These are phyloP conservation scores for Arachnomyces sp. DNA, from an alignment of 2,329 filamentous ascomycete genomes.

Conservation along the genomic window DNA sequence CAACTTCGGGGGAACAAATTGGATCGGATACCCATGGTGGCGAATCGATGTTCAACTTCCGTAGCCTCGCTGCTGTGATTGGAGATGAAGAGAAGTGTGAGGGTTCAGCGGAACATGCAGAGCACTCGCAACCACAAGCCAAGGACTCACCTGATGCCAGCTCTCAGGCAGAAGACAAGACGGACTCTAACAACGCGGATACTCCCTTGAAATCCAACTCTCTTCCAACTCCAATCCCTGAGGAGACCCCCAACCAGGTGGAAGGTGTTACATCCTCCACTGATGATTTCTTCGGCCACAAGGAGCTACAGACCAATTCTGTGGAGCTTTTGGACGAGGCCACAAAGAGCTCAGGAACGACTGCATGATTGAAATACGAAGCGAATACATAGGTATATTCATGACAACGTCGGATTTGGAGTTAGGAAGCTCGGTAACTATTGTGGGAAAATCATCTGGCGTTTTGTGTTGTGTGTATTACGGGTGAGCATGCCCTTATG, in stretches of 20 bases:
- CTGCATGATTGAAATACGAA: too few species aligned
- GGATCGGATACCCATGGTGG: constrained; percentile 46
- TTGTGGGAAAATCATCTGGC: too few species aligned
- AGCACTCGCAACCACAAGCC: constrained; percentile 20
- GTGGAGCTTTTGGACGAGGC: constrained; percentile 18
- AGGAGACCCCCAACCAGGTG: constrained; percentile 9
- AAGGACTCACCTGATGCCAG: constrained; percentile 17
- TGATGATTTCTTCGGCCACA: constrained; percentile 18
- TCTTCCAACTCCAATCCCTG: constrained; percentile 4
- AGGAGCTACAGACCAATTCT: constrained; percentile 30
- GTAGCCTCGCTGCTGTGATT: constrained; percentile 77
- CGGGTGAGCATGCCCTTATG: too few species aligned
- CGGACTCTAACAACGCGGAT: constrained; percentile 6
- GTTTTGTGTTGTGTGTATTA: too few species aligned
- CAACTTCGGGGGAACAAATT: constrained; percentile 31
- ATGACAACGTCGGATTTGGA: too few species aligned
- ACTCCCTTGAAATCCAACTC: neutral
- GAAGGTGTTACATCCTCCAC: constrained; percentile 10
- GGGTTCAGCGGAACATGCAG: constrained; percentile 29
- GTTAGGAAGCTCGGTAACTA: too few species aligned
- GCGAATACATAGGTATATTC: too few species aligned
- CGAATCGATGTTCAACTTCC: constrained; percentile 87
- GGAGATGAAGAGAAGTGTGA: constrained; percentile 51
- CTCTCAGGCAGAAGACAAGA: constrained; percentile 9
- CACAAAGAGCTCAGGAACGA: too few species aligned